Conservation (phyloP, 805 yeast genomes). For the Candida easanensis region DNA sequence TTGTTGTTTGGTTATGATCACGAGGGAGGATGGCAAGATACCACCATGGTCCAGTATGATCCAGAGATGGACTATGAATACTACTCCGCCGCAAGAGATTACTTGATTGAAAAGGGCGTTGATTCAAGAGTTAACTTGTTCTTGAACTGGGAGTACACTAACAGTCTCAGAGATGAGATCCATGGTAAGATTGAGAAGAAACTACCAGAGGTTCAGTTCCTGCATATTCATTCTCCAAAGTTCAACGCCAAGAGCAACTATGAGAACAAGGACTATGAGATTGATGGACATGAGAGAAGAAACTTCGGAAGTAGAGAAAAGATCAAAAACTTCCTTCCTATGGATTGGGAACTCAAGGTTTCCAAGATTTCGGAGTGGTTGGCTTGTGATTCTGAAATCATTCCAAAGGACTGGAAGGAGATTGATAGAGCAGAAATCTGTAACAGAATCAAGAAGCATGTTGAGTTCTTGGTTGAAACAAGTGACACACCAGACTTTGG, state of each 20-base stretch:
- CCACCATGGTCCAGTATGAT: conserved; percentile 29
- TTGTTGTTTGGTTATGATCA: conserved; percentile 25
- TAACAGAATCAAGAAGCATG: conserved; percentile 26
- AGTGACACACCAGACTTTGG: conserved; percentile 30
- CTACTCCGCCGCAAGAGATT: conserved; percentile 20
- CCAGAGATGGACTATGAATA: conserved; percentile 28
- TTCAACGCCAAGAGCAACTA: conserved; percentile 26
- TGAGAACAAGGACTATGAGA: conserved; percentile 20
- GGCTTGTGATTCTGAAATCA: conserved; percentile 27
- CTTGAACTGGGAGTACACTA: conserved; percentile 23
- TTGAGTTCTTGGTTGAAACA: conserved; percentile 26
- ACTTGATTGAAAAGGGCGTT: conserved; percentile 17
- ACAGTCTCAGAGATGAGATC: conserved; percentile 20
- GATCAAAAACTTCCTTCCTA: conserved; percentile 20
- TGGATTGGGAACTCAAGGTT: conserved; percentile 28
- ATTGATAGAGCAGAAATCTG: conserved; percentile 22
- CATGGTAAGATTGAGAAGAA: conserved; percentile 11
- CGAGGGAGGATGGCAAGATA: conserved; percentile 26
- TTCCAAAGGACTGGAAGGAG: conserved; percentile 27
- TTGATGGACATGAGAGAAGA: conserved; percentile 26
- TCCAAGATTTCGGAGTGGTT: conserved; percentile 29
- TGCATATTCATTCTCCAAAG: conserved; percentile 29
- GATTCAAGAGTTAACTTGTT: conserved; percentile 25
- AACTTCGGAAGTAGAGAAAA: conserved; percentile 28
- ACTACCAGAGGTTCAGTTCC: conserved; percentile 28